Evolutionary conservation across 2,329 filamentous ascomycete genomes (phyloP), one percentile per base, ranked within the genome.

Genomic region (Diaporthe aspalathi): DNA sequence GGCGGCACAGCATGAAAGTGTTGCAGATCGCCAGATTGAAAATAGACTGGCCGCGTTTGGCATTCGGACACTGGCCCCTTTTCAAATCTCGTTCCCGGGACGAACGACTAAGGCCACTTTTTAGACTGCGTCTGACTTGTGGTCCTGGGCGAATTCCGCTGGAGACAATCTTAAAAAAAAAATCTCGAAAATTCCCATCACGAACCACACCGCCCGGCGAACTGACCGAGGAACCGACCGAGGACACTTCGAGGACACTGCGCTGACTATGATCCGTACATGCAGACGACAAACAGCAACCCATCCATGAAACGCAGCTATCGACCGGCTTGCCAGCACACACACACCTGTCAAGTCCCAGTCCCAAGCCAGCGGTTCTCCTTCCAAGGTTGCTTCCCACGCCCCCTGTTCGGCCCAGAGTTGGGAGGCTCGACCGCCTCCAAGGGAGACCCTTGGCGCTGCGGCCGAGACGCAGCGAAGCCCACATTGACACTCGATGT

Each of bases 71-170:
- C 60, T 11, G 43, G 60, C 60, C 60, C 60, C 60, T 49, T 63
- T 63, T 63, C 60, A 63, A n/a, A 63, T 63, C 60, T 63, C 60
- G 60, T 49, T 47, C 27, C 43, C 60, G 60, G 60, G 43, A 49
- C 29, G 12, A 35, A 63, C 60, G 60, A 63, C 43, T 63, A 63
- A 63, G 43, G 60, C 5, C 9, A 24, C 60, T 38, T 60, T 24
- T 27, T 49, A 63, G 60, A 63, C 60, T 49, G 24, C 20, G 43
- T 63, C 60, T 63, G 60, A 63, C 60, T 35, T 63, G 60, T 63
- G 60, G 60, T 47, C 60, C 60, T 63, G 43, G 43, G 35, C 24
- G 43, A 49, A 24, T 63, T 38, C 43, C 60, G 49, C 60, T 35
- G 60, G 60, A 12, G 35, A 49, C n/a, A 63, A 63, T 63, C 60